Base-by-base conservation (phyloP, 176 grass and related monocot species). In the Elaeis guineensis region DNA sequence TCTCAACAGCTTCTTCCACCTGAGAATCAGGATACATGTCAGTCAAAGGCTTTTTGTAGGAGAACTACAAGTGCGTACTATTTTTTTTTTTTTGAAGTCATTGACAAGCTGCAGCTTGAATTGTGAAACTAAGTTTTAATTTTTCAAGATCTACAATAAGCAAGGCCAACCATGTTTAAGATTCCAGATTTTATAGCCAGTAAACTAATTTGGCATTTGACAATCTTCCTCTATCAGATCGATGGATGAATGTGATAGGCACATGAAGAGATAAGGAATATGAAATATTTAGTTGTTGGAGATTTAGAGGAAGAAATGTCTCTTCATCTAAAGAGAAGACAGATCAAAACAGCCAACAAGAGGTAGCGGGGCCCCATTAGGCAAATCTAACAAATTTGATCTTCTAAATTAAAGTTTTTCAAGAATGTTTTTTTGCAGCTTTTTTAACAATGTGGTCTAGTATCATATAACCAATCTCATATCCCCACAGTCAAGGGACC, bases 1-100 rank as follows among this genome's bases (percentile, higher is more conserved):
- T 52, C 11, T 55, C 25, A 21, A 55, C 26, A 18, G 52, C 52
- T 55, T 68, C 65, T 68, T 68, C 65, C 30, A 30, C 52, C 65
- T 68, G 52, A 55, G 20, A 25, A 55, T 55, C 24, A 68, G 26
- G 55, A 19, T 14, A 5, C 17, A 29, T 21, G 15, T 39, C 35
- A 67, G 0, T 11, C 8, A 56, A 17, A 14, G n/a, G 8, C 8
- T 7, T 19, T 18, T 35, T 15, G 25, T 21, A 15, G 22, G 14
- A 19, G 5, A 14, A 52, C 35, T 12, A 39, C 12, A 5, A 30
- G 5, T 6, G 28, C 18, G 16, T 21, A 6, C 9, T 6, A 6
- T 30, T 30, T 6, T 7, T 30, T 30, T 29, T 30, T 6, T 21
- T 25, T n/a, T 1, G 0, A 25, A 17, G 2, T 5, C 7, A n/a